Evolutionary conservation across 306 rosid genomes (phyloP), one percentile per base, ranked within the genome.

Genomic region (Sicyos edulis): DNA sequence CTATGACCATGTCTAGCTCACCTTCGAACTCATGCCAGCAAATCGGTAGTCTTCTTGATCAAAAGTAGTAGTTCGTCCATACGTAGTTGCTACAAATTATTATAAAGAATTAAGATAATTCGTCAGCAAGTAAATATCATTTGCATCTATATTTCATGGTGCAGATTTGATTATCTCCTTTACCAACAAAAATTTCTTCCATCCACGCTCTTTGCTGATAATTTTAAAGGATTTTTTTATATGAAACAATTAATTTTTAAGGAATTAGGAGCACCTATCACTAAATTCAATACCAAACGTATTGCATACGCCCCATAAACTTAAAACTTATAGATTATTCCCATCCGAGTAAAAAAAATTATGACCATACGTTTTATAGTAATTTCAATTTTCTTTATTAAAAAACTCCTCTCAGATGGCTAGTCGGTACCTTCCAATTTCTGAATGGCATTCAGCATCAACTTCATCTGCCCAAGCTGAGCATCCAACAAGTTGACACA

Each of bases 381-480:
- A 21, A 7, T 68, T 68, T 14, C 47, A 55, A 19, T 26, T 71
- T 40, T 54, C 37, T 44, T 45, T 11, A 45, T 50, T 22, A 47
- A 16, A 16, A 21, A 16, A 74, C 52, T 49, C 0, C 54, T 58
- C 6, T 58, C 32, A 34, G 45, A 76, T 32, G 67, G n/a, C 62
- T 73, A 7, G 22, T 37, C 58, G 9, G 60, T 85, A 95, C 99
- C 99, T 91, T 95, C 97, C 85, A 95, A 66, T 85, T 85, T 82
- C 77, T 76, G 81, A 60, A 95, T 76, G 63, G 91, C 86, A 81
- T 78, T 85, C 70, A 89, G 84, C 97, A 95, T 89, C 65, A 83
- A 82, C 87, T 89, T 95, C 95, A 91, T 89, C 85, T 95, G 96
- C 76, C 84, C 92, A 68, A 91, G 83, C 83, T 95, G 99, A 45